Evolutionary conservation across 257 asterid genomes (phyloP), one percentile per base, ranked within the genome.

Genomic region (Galeopsis tetrahit): DNA sequence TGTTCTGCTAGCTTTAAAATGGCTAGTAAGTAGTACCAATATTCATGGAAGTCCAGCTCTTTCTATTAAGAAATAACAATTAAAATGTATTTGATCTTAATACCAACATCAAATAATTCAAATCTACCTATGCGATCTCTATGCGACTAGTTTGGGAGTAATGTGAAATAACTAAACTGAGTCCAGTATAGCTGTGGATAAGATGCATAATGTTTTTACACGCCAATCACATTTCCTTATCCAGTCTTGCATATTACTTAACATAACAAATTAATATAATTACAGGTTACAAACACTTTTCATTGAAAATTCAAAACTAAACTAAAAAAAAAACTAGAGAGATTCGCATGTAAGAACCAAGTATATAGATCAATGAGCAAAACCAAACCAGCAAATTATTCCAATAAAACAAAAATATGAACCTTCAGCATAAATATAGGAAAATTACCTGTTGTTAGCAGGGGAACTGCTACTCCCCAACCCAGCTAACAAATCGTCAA

Each of bases 401-500:
- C 66, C 7, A 35, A 49, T 49, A 44, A 40, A 48, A 63, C 32
- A 31, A 40, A 52, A 77, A 65, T 53, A 33, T 13, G 60, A 10
- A 64, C 40, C 6, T 70, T 51, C 71, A 73, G 51, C 43, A 53
- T 32, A 61, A 31, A 17, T 59, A 65, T 36, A 63, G 10, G 38
- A 34, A 66, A 46, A 34, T 43, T 82, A 95, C 99, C 98, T 92
- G 87, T 68, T 85, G 66, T 76, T 81, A 67, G 73, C 77, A 72
- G 87, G 81, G 60, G 93, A 44, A 70, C 44, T 69, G 72, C 79
- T 84, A 70, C 83, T 81, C 61, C 89, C 93, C 74, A 94, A 85
- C 71, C 95, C 97, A 39, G 89, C 81, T 55, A 93, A 75, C 83
- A 93, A 67, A 81, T 93, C 98, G 72, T 90, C 97, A 38, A 86